These are phyloP conservation scores for Zymoseptoria crescenta DNA, from an alignment of 2,329 filamentous ascomycete genomes.

Conservation along the genomic window DNA sequence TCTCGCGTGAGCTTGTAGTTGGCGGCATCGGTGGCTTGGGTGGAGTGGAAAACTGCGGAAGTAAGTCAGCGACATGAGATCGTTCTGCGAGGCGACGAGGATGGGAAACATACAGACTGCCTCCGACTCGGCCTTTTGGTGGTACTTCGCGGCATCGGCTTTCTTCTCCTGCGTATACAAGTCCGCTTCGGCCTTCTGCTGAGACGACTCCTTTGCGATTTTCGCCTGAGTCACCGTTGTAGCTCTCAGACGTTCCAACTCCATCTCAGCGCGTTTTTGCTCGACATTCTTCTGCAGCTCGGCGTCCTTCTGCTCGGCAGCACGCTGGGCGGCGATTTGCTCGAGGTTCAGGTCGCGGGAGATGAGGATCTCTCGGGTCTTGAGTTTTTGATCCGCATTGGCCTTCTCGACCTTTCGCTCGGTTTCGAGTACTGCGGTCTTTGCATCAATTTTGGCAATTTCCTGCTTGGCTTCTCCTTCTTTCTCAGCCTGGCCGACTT, in stretches of 20 bases:
- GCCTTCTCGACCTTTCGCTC: conserved; percentile 77
- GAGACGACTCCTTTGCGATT: conserved; percentile 58
- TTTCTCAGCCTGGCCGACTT: conserved; percentile 69
- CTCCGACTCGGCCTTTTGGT: conserved; percentile 52
- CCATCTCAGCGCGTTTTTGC: conserved; percentile 66
- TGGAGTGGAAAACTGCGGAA: conserved; percentile 27
- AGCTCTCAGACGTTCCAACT: conserved; percentile 72
- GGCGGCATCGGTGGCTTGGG: conserved; percentile 37
- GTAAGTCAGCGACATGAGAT: neutral
- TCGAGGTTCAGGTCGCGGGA: conserved; percentile 67
- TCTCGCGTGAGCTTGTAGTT: conserved; percentile 28
- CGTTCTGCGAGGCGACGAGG: neutral
- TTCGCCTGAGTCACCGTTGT: conserved; percentile 70
- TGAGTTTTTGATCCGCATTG: conserved; percentile 64
- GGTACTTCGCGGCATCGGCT: conserved; percentile 49
- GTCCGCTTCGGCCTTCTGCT: conserved; percentile 57
- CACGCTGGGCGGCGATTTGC: conserved; percentile 63
- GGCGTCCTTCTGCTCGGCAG: conserved; percentile 68
- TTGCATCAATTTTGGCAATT: conserved; percentile 79
- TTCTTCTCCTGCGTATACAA: conserved; percentile 43
- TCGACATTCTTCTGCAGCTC: conserved; percentile 74
- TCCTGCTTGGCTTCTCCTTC: conserved; percentile 75
- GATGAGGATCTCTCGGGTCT: conserved; percentile 64
- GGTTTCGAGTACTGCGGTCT: conserved; percentile 77
- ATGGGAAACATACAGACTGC: conserved; percentile 34